Evolutionary conservation across 2,329 filamentous ascomycete species (phyloP), one percentile per base, ranked within the genome.

Genomic region (Ceratocystiopsis brevicomis): DNA sequence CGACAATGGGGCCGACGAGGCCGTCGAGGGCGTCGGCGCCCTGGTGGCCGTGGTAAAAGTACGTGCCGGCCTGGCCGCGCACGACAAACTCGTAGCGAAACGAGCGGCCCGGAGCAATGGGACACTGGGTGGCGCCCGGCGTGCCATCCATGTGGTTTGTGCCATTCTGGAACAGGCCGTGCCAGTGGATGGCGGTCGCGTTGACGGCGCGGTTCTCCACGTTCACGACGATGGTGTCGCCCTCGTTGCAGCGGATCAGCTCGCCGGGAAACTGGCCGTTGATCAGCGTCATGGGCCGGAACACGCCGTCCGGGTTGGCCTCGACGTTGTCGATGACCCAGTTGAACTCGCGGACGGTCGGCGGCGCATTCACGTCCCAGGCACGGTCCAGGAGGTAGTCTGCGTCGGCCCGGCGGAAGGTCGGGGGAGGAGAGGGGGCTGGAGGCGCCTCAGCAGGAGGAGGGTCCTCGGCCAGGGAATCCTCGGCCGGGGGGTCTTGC

Each of bases 11-110:
- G 1, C 71, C 73, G 14, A 75, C 69, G 12, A 52, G 43, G 10
- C 79, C 79, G 54, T 84, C 79, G 2, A 78, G 76, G 47, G 82
- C 82, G 53, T 82, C 78, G 16, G 69, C 76, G 46, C 66, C 65
- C 19, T 68, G 67, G 54, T 84, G 79, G 5, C 75, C 79, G 54
- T 84, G 79, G 50, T 86, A 87, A 78, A 81, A 87, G 56, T 83
- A 63, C 13, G 61, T 61, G 25, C 61, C 61, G 14, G 56, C 47
- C 48, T 57, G 54, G 1, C 50, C 49, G 17, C 40, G 41, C 6
- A 53, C 50, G 1, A 32, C 41, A 34, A 56, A 57, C 44, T 53
- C 53, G 46, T 81, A 81, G 8, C 66, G 71, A 47, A 77, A 73
- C 1, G 61, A 68, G 4, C 60, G 56, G 0, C 71, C 72, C 0